phyloP scores from a whole-genome alignment of 2,329 filamentous ascomycete genomes.

The Erysiphe pulchra region DNA sequence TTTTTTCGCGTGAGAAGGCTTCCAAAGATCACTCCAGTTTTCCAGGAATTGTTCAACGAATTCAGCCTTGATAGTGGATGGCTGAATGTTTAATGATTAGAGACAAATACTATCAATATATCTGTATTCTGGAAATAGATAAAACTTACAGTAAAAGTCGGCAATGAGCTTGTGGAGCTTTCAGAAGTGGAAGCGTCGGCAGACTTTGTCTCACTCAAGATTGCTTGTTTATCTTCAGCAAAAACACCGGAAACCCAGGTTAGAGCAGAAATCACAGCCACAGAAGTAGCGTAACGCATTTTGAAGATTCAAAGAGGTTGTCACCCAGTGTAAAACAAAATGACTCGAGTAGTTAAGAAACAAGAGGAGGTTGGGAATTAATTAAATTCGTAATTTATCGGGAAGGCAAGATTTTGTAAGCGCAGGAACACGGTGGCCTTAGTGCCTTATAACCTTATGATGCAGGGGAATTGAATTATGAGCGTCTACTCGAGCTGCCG shows the following conservation, averaged over 20 bases:
- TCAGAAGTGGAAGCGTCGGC: slow-evolving; percentile 21
- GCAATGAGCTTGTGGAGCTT: slow-evolving; percentile 35
- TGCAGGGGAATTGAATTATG: too few species aligned
- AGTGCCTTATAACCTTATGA: background rate
- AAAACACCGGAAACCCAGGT: slow-evolving; percentile 47
- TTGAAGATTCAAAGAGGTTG: background rate
- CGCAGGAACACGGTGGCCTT: background rate
- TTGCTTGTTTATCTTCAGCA: slow-evolving; percentile 37
- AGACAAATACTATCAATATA: background rate
- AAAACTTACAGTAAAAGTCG: slow-evolving; percentile 63
- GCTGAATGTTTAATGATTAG: slow-evolving; percentile 25
- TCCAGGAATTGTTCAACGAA: slow-evolving; percentile 98
- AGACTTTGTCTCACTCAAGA: slow-evolving; percentile 21
- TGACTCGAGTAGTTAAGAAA: background rate
- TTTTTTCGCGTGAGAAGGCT: slow-evolving; percentile 92
- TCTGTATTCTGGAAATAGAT: background rate
- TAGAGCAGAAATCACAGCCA: slow-evolving; percentile 37
- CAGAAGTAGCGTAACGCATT: slow-evolving; percentile 67
- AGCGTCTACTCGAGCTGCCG: too few species aligned
- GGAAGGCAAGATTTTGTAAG: background rate
- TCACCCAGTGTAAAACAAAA: background rate
- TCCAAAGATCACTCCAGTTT: slow-evolving; percentile 85
- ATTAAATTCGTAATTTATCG: background rate
- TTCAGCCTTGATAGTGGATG: slow-evolving; percentile 64
- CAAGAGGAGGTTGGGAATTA: background rate